Conservation (phyloP, 2,329 filamentous ascomycete genomes). For the Trematosphaeria pertusa region DNA sequence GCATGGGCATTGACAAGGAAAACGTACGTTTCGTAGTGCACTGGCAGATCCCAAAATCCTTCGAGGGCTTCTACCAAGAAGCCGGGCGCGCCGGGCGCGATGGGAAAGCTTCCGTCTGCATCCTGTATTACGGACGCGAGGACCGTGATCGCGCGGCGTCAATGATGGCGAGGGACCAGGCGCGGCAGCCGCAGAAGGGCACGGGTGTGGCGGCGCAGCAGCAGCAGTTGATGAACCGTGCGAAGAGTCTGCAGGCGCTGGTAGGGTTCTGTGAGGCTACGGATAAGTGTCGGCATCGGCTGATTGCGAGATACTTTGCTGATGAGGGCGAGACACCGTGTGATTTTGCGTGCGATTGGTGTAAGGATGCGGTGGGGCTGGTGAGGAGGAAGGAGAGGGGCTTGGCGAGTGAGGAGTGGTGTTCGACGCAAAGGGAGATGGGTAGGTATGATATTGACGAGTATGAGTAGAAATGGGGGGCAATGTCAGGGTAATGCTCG, state of each 20-base stretch:
- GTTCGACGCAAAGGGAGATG: conserved; percentile 54
- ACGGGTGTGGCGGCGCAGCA: conserved; percentile 43
- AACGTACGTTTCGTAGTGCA: conserved; percentile 94
- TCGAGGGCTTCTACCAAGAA: conserved; percentile 97
- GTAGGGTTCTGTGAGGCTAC: conserved; percentile 83
- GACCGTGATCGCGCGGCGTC: conserved; percentile 77
- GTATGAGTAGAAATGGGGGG: no score
- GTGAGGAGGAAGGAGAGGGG: conserved; percentile 53
- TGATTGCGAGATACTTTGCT: conserved; percentile 47
- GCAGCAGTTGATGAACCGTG: conserved; percentile 49
- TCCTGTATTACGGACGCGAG: conserved; percentile 89
- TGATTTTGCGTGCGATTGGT: conserved; percentile 58
- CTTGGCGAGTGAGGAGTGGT: conserved; percentile 58
- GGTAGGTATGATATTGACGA: conserved; percentile 51
- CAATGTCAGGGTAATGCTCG: no score
- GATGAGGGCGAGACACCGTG: conserved; percentile 47
- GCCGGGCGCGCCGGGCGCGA: conserved; percentile 90
- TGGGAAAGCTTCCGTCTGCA: conserved; percentile 83
- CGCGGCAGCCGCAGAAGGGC: conserved; percentile 57
- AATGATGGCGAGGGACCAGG: conserved; percentile 56
- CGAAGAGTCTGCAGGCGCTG: conserved; percentile 61
- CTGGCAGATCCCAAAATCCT: conserved; percentile 92
- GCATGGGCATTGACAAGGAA: conserved; percentile 97
- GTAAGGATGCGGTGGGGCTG: conserved; percentile 52
- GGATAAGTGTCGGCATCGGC: conserved; percentile 71